phyloP scores from a whole-genome alignment of 805 yeast species.

The Metschnikowia drakensbergensis region DNA sequence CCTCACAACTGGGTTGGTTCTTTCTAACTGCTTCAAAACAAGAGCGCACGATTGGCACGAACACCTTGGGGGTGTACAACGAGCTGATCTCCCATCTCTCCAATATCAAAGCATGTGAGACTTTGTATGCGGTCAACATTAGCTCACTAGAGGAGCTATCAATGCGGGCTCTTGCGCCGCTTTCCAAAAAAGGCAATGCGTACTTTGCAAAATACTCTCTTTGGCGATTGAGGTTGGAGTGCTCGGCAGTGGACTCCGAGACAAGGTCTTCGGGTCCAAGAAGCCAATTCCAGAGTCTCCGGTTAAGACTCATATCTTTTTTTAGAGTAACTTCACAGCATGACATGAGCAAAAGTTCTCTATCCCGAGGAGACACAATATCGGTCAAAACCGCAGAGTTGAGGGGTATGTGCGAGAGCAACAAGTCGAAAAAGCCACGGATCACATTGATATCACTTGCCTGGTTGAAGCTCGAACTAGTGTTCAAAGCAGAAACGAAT shows the following conservation, averaged over 20 bases:
- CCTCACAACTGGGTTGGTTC: slow-evolving; percentile 16
- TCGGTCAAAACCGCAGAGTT: slow-evolving; percentile 53
- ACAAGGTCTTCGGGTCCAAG: slow-evolving; percentile 62
- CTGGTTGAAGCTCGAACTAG: slow-evolving; percentile 26
- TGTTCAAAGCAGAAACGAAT: slow-evolving; percentile 61
- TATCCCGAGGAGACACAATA: slow-evolving; percentile 50
- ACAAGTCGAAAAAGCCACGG: slow-evolving; percentile 82
- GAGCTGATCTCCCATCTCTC: slow-evolving; percentile 95
- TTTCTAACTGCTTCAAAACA: slow-evolving; percentile 27
- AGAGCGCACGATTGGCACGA: slow-evolving; percentile 59
- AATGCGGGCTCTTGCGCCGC: slow-evolving; percentile 52
- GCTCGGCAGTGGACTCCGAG: slow-evolving; percentile 9
- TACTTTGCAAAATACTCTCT: slow-evolving; percentile 50
- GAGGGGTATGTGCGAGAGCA: slow-evolving; percentile 64
- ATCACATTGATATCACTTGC: slow-evolving; percentile 63
- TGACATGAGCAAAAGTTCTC: slow-evolving; percentile 53
- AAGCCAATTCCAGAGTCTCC: slow-evolving; percentile 92
- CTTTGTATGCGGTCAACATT: slow-evolving; percentile 52
- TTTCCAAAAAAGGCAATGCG: slow-evolving; percentile 49
- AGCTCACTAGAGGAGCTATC: slow-evolving; percentile 26
- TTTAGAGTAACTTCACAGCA: slow-evolving; percentile 68
- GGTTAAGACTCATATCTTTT: slow-evolving; percentile 89
- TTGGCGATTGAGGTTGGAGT: slow-evolving; percentile 31
- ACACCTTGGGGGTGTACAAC: slow-evolving; percentile 61
- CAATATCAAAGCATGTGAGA: slow-evolving; percentile 65